Conservation (phyloP, 148 eudicot species). For the Agrostemma githago region DNA sequence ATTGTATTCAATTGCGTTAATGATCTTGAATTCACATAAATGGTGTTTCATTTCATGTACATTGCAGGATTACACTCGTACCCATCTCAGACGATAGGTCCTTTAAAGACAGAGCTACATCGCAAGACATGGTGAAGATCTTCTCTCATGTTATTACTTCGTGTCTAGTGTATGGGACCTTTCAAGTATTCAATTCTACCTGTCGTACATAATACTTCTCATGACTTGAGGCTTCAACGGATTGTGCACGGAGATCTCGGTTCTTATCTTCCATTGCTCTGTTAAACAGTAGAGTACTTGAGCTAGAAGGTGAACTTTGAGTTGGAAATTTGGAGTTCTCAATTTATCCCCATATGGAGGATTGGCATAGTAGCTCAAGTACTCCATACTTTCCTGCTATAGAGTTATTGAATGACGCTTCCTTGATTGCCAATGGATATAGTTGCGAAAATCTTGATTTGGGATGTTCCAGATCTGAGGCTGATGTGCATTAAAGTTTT, state of each 20-base stretch:
- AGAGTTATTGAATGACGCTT: slow-evolving; percentile 20
- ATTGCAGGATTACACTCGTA: slow-evolving; percentile 12
- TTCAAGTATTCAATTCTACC: not conserved
- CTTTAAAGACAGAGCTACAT: slow-evolving; percentile 12
- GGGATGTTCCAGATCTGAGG: slow-evolving; percentile 24
- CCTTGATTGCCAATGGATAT: slow-evolving; percentile 18
- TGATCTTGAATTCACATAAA: too few relatives aligned
- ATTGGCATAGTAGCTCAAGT: slow-evolving; percentile 17
- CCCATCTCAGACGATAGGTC: too few relatives aligned
- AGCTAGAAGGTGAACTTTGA: not conserved
- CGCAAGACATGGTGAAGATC: not conserved
- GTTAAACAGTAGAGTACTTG: not conserved
- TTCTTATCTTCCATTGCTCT: not conserved
- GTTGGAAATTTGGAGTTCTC: not conserved
- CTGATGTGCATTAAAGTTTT: slow-evolving; percentile 30
- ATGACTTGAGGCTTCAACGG: not conserved
- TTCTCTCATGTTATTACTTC: not conserved
- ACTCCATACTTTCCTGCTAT: slow-evolving; percentile 14
- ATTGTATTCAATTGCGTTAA: not conserved
- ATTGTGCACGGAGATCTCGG: not conserved
- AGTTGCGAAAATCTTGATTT: slow-evolving; percentile 26
- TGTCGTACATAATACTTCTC: not conserved
- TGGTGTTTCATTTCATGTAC: slow-evolving; percentile 11
- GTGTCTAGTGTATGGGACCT: not conserved
- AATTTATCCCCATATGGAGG: slow-evolving; percentile 13